Percentiles rank a stretch among this genome's conserved stretches.
Conservation (phyloP, 2,329 filamentous ascomycete species). For the Colletotrichum sansevieriae region DNA sequence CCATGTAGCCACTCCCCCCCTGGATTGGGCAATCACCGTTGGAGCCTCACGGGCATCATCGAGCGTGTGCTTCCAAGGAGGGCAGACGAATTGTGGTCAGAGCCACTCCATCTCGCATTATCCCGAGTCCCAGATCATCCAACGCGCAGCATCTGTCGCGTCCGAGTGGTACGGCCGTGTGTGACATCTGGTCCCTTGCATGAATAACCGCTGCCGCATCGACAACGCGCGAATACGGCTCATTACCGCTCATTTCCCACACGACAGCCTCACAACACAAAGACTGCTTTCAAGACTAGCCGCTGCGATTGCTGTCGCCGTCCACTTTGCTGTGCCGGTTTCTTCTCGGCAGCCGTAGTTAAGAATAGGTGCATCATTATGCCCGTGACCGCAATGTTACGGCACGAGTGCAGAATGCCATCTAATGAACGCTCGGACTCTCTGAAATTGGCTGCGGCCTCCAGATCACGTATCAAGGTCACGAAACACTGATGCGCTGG, state of each 20-base stretch:
- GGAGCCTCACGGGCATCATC: slow-evolving; percentile 12
- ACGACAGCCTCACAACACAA: slow-evolving; percentile 12
- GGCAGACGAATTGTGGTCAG: slow-evolving; percentile 29
- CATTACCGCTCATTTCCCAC: slow-evolving; percentile 34
- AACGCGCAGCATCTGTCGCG: slow-evolving; percentile 8
- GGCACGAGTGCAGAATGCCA: slow-evolving; percentile 31
- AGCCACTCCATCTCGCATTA: slow-evolving; percentile 30
- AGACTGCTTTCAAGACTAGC: slow-evolving; percentile 2
- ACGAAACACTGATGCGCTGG: slow-evolving; percentile 41
- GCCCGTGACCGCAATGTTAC: slow-evolving; percentile 31
- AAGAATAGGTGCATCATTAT: slow-evolving; percentile 12
- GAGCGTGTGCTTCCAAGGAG: slow-evolving; percentile 23
- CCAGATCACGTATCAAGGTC: slow-evolving; percentile 31
- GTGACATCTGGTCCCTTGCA: slow-evolving; percentile 9
- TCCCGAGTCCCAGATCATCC: slow-evolving; percentile 5
- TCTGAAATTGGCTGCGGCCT: slow-evolving; percentile 32
- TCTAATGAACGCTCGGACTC: slow-evolving; percentile 40
- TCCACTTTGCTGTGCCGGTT: slow-evolving; percentile 13
- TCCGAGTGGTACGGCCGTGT: slow-evolving; percentile 9
- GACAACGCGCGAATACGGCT: slow-evolving; percentile 10
- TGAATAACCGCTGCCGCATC: slow-evolving; percentile 4
- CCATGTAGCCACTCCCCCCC: slow-evolving; percentile 32
- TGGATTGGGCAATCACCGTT: slow-evolving; percentile 29
- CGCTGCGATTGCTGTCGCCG: slow-evolving; percentile 18
- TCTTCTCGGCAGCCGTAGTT: slow-evolving; percentile 23